These are phyloP conservation scores for Blastomyces gilchristii DNA, from an alignment of 2,329 filamentous ascomycete genomes.

Conservation along the genomic window DNA sequence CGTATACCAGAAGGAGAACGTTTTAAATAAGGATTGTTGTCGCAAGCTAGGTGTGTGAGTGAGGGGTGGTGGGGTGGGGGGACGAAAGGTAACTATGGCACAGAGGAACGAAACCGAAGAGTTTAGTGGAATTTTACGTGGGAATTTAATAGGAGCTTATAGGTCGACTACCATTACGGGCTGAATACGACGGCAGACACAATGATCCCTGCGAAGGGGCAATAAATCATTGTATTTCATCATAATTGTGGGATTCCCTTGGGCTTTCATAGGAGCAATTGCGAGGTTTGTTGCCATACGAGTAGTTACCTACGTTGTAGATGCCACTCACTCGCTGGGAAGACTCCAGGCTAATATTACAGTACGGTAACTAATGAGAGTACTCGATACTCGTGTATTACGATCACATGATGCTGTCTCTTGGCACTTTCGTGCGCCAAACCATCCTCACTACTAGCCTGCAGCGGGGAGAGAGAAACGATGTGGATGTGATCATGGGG, in stretches of 20 bases:
- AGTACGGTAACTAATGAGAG: neutral
- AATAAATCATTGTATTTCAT: neutral
- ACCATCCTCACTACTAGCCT: neutral
- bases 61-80: constrained; percentile 1
- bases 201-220: neutral
- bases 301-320: too few species aligned
- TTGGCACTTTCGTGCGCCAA: too few species aligned
- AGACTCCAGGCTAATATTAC: neutral
- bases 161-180: neutral
- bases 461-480: neutral
- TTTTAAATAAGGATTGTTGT: neutral
- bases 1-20: neutral
- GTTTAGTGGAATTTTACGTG: neutral
- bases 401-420: neutral
- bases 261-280: neutral
- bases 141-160: neutral
- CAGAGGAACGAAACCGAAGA: neutral
- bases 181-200: neutral
- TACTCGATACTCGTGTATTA: neutral
- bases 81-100: neutral
- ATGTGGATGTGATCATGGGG: neutral
- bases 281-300: neutral
- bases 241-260: neutral
- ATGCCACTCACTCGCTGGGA: neutral
- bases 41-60: neutral